These are phyloP conservation scores for Silene conica DNA, from an alignment of 148 eudicot species.

Conservation along the genomic window DNA sequence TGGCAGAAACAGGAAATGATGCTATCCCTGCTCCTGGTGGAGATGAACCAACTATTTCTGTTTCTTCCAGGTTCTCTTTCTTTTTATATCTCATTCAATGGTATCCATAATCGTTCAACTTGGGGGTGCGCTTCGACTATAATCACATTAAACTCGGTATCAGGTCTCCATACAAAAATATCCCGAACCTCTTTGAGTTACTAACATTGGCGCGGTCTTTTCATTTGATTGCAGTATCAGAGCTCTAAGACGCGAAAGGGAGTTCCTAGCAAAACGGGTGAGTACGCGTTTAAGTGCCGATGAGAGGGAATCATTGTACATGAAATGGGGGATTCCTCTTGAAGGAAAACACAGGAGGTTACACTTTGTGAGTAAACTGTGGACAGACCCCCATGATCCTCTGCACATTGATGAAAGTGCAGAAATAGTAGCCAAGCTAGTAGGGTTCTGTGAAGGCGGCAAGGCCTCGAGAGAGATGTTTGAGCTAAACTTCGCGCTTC, in stretches of 20 bases:
- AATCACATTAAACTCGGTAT: no score
- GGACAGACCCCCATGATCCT: constrained; percentile 73
- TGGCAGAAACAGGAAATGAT: constrained; percentile 68
- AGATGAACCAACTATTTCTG: constrained; percentile 64
- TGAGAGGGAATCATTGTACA: constrained; percentile 65
- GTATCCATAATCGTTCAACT: no score
- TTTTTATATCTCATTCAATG: not conserved
- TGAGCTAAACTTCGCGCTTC: constrained; percentile 81
- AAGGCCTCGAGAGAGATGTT: constrained; percentile 90
- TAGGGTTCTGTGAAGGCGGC: constrained; percentile 73
- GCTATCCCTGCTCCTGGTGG: constrained; percentile 54
- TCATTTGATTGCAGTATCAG: constrained; percentile 41
- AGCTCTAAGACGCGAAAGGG: constrained; percentile 80
- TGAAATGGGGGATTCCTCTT: constrained; percentile 77
- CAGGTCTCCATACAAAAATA: no score
- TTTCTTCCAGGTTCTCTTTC: constrained; percentile 63
- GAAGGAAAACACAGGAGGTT: constrained; percentile 80
- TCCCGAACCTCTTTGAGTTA: no score
- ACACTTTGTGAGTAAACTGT: constrained; percentile 75
- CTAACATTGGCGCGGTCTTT: no score
- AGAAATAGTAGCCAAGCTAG: constrained; percentile 80
- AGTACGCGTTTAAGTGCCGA: constrained; percentile 48
- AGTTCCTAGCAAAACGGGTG: constrained; percentile 81
- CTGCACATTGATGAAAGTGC: constrained; percentile 76
- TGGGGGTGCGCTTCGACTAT: no score